Base-by-base conservation (phyloP, 345 rosid species). In the Lepidium africanum region DNA sequence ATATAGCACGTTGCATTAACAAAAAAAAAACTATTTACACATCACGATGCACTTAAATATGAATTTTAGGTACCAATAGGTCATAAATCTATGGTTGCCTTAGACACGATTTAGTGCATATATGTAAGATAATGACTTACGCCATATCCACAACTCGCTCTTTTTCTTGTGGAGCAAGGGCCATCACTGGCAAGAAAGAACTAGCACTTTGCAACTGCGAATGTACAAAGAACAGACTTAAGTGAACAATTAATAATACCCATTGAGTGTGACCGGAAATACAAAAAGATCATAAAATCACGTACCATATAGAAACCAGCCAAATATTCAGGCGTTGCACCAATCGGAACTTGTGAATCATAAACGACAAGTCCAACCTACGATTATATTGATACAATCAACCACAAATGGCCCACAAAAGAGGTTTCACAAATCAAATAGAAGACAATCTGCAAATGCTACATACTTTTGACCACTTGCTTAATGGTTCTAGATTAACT, bases 321-420 rank as follows among this genome's bases (percentile, higher is more conserved):
- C 91, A 93, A 81, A 79, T 90, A 93, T 77, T 93, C 98, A 59
- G 98, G 97, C 59, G 98, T 93, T 48, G 98, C 96, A 76, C 98
- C 98, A 47, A 93, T 84, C 7, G 94, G 96, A 42, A 90, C 96
- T 82, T 90, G 98, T 10, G 97, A 90, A 69, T 93, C 96, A 62
- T 88, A 88, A 12, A 90, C 96, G 61, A 88, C 86, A 51, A 93
- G 81, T 61, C 98, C 97, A 65, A 90, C 97, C 98, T 93, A 74
- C 63, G 80, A 72, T 38, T 25, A 58, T 17, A 16, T 47, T 10
- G 35, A 14, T 21, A 69, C 0, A 16, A 15, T 42, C 47, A 45
- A 7, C 45, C 32, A 43, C 43, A 39, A 16, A 41, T 58, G 27
- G 19, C 45, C 35, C 50, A 59, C 17, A 36, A 51, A 19, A 42